Evolutionary conservation across 2,329 filamentous ascomycete species (phyloP).

Genomic region (Diplodia sapinea): DNA sequence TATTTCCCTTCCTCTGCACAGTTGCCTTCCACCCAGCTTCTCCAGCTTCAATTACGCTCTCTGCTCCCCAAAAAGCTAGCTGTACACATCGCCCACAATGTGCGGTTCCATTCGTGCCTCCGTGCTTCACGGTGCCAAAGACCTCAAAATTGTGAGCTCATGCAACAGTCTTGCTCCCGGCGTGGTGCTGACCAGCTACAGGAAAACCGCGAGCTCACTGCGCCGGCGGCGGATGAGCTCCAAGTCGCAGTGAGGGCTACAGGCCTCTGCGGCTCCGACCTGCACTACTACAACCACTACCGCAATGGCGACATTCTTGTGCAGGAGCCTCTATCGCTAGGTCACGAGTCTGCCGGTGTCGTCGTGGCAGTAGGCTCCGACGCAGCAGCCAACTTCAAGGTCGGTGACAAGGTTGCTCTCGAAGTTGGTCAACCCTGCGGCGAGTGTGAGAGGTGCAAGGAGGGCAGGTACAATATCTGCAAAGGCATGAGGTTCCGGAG

Average conservation of each 20-base stretch:
- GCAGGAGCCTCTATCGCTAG: slow-evolving; percentile 79
- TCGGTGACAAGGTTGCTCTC: slow-evolving; percentile 86
- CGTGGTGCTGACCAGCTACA: slow-evolving; percentile 41
- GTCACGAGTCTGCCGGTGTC: slow-evolving; percentile 79
- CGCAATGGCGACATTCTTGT: slow-evolving; percentile 87
- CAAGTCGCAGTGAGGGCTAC: slow-evolving; percentile 69
- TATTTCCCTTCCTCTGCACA: neutral
- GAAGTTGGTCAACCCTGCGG: slow-evolving; percentile 91
- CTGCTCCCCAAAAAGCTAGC: neutral
- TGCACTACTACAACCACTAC: slow-evolving; percentile 87
- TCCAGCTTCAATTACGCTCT: neutral
- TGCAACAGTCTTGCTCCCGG: neutral
- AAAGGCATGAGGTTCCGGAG: slow-evolving; percentile 63
- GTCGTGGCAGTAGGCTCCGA: slow-evolving; percentile 72
- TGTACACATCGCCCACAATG: slow-evolving; percentile 21
- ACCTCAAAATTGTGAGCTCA: slow-evolving; percentile 61
- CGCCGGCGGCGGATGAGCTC: slow-evolving; percentile 61
- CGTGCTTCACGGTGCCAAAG: slow-evolving; percentile 67
- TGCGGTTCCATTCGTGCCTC: slow-evolving; percentile 47
- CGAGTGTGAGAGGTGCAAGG: slow-evolving; percentile 59
- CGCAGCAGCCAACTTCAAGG: slow-evolving; percentile 68
- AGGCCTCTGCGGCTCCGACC: slow-evolving; percentile 73
- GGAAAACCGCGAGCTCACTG: slow-evolving; percentile 59
- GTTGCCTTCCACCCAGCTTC: neutral
- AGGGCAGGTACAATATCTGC: slow-evolving; percentile 68